Percentiles rank a stretch among this genome's conserved stretches.
phyloP scores from a whole-genome alignment of 2,329 filamentous ascomycete species.

The Ceratocystis diversiconidia region DNA sequence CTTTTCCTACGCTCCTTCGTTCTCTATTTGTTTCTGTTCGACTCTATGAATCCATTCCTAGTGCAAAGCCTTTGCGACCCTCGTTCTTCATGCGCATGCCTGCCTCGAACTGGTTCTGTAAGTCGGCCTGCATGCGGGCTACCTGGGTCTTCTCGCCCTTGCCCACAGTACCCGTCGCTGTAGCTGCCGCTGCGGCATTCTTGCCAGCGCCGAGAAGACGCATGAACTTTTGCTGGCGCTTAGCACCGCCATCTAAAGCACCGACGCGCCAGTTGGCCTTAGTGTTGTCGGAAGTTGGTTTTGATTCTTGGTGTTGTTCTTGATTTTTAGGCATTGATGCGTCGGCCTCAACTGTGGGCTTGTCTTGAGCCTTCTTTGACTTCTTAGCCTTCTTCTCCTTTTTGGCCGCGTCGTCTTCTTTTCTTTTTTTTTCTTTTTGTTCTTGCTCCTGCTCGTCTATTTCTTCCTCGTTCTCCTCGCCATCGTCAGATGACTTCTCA shows the following conservation, averaged over 20 bases:
- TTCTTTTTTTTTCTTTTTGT: slow-evolving; percentile 23
- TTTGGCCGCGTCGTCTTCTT: slow-evolving; percentile 20
- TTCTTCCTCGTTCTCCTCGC: slow-evolving; percentile 17
- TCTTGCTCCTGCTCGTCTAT: slow-evolving; percentile 14
- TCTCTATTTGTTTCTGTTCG: not conserved
- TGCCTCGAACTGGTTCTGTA: slow-evolving; percentile 42
- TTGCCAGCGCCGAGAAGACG: slow-evolving; percentile 41
- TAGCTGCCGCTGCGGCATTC: slow-evolving; percentile 22
- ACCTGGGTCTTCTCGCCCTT: slow-evolving; percentile 19
- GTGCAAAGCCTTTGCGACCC: slow-evolving; percentile 11
- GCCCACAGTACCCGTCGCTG: slow-evolving; percentile 7
- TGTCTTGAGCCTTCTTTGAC: slow-evolving; percentile 20
- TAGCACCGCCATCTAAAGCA: slow-evolving; percentile 36
- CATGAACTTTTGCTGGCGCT: slow-evolving; percentile 42
- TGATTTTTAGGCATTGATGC: not conserved
- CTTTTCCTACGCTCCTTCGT: not conserved
- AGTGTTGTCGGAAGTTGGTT: slow-evolving; percentile 12
- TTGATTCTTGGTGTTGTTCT: slow-evolving; percentile 9
- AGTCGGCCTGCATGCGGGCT: slow-evolving; percentile 34
- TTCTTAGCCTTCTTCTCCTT: slow-evolving; percentile 22
- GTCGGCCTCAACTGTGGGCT: not conserved
- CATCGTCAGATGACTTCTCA: slow-evolving; percentile 4
- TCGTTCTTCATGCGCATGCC: slow-evolving; percentile 40
- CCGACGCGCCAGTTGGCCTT: slow-evolving; percentile 40
- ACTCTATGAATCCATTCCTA: not conserved